Evolutionary conservation across 2,329 filamentous ascomycete species (phyloP).

Genomic region (Graphiopsis chlorocephala): DNA sequence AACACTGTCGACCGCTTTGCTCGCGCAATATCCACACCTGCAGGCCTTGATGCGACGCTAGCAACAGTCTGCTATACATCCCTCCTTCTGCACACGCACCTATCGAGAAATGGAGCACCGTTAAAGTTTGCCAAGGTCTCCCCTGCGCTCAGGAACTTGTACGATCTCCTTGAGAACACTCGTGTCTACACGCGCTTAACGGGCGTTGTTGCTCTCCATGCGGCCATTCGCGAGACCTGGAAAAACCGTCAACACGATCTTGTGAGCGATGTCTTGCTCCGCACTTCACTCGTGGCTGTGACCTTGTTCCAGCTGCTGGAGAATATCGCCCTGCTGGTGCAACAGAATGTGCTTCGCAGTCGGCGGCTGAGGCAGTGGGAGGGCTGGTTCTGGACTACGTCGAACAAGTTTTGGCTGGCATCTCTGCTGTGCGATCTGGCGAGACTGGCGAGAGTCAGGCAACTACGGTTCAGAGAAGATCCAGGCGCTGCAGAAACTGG

Average conservation of each 20-base stretch:
- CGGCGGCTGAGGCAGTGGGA: conserved; percentile 44
- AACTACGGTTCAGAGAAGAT: conserved; percentile 38
- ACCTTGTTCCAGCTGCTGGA: conserved; percentile 75
- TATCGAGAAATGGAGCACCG: conserved; percentile 37
- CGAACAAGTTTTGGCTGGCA: conserved; percentile 73
- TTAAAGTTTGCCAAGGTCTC: conserved; percentile 37
- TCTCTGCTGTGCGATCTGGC: conserved; percentile 76
- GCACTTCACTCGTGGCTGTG: conserved; percentile 67
- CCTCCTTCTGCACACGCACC: conserved; percentile 39
- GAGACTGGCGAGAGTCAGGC: conserved; percentile 52
- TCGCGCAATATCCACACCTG: conserved; percentile 37
- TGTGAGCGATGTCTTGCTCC: conserved; percentile 55
- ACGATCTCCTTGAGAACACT: conserved; percentile 65
- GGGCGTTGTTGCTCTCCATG: conserved; percentile 70
- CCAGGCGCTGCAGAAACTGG: conserved; percentile 38
- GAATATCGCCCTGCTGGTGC: conserved; percentile 74
- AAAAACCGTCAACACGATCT: conserved; percentile 41
- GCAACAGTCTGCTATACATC: conserved; percentile 46
- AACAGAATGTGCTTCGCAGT: conserved; percentile 64
- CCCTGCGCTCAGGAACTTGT: conserved; percentile 45
- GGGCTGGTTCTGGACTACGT: conserved; percentile 65
- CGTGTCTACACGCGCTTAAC: conserved; percentile 74
- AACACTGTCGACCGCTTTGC: conserved; percentile 25
- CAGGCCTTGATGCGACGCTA: conserved; percentile 41
- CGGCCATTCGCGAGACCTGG: conserved; percentile 55